Evolutionary conservation across 352 stramenopile species (phyloP).

Genomic region (Phytopythium kandeliae): DNA sequence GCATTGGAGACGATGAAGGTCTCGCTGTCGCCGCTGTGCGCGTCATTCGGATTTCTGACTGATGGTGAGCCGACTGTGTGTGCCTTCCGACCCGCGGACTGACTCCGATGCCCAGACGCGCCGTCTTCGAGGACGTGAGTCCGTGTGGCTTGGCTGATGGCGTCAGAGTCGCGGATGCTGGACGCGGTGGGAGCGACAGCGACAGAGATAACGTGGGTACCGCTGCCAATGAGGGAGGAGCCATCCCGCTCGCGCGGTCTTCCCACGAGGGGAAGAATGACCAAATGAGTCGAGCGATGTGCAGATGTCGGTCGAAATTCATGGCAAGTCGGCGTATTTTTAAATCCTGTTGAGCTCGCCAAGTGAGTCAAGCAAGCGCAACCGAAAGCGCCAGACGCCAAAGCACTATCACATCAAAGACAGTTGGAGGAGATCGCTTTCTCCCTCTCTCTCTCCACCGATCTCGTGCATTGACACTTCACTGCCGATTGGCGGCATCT

Average conservation of each 20-base stretch:
- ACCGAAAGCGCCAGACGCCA: not conserved
- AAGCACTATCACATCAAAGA: too few relatives aligned
- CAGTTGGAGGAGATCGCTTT: too few relatives aligned
- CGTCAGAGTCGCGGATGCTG: not conserved
- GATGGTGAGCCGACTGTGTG: not conserved
- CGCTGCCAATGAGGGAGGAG: not conserved
- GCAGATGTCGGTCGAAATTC: too few relatives aligned
- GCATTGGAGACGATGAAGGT: not conserved
- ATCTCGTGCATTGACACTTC: too few relatives aligned
- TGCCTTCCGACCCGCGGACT: conserved; percentile 31
- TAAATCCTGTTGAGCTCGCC: not conserved
- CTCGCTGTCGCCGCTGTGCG: not conserved
- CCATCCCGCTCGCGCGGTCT: not conserved
- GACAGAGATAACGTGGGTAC: not conserved
- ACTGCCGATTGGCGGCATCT: not conserved
- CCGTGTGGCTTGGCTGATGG: not conserved
- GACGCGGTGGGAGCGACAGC: not conserved
- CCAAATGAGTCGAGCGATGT: too few relatives aligned
- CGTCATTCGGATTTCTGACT: conserved; percentile 1
- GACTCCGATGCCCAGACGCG: conserved; percentile 1
- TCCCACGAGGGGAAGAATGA: too few relatives aligned
- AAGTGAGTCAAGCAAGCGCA: not conserved
- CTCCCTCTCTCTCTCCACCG: too few relatives aligned
- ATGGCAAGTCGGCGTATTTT: not conserved
- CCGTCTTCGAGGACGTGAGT: not conserved